A percentile compares a stretch with the other conserved stretches of the same genome.
These are phyloP conservation scores for Kurtzmaniella fragi DNA, from an alignment of 805 yeast species.

Conservation along the genomic window DNA sequence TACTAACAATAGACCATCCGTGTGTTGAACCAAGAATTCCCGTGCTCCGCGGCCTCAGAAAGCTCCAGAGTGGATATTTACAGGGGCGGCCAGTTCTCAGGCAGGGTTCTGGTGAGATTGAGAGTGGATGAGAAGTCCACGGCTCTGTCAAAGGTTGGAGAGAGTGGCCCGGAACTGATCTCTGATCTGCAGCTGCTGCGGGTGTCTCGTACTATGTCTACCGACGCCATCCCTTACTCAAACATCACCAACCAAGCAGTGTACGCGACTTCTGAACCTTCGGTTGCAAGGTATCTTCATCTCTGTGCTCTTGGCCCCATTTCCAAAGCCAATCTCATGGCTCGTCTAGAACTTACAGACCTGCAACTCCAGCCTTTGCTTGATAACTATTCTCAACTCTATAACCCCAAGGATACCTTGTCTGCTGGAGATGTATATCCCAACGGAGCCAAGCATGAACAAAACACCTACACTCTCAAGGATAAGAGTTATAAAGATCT, in stretches of 20 bases:
- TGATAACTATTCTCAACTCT: slow-evolving; percentile 24
- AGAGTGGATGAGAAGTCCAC: slow-evolving; percentile 12
- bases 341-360: slow-evolving; percentile 9
- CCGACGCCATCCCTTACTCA: neutral
- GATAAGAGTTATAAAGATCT: slow-evolving; percentile 39
- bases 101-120: slow-evolving; percentile 26
- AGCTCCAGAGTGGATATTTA: slow-evolving; percentile 33
- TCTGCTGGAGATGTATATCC: slow-evolving; percentile 27
- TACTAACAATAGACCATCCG: slow-evolving; percentile 1
- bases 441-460: neutral
- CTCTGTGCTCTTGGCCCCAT: slow-evolving; percentile 47
- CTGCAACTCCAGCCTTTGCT: slow-evolving; percentile 14
- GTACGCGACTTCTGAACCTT: slow-evolving; percentile 1
- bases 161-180: neutral
- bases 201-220: neutral
- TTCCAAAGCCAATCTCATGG: slow-evolving; percentile 22
- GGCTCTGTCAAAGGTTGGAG: neutral
- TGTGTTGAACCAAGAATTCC: slow-evolving; percentile 12
- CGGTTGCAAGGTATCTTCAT: slow-evolving; percentile 32
- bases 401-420: slow-evolving; percentile 26
- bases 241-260: neutral
- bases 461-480: slow-evolving; percentile 23
- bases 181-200: slow-evolving; percentile 15
- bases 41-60: slow-evolving; percentile 30
- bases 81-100: slow-evolving; percentile 9